These are phyloP conservation scores for Phaeomoniella chlamydospora DNA, from an alignment of 2,329 filamentous ascomycete species.

Conservation along the genomic window DNA sequence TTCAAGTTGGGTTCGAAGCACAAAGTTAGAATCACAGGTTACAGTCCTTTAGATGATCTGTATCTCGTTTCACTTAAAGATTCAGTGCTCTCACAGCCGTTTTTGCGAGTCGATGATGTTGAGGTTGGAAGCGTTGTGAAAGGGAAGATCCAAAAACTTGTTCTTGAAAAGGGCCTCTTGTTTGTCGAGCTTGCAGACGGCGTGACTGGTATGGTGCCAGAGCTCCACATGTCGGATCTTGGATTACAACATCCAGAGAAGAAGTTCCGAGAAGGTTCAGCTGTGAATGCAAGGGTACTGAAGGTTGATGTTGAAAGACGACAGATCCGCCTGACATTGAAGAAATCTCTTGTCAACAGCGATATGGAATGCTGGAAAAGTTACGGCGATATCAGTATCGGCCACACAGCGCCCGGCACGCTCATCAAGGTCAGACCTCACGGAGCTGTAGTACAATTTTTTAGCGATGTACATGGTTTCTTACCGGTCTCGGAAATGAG, in stretches of 20 bases:
- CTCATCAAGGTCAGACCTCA: constrained; percentile 65
- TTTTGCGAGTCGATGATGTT: constrained; percentile 83
- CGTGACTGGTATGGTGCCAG: constrained; percentile 76
- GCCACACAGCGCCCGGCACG: constrained; percentile 70
- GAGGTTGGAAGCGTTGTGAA: constrained; percentile 66
- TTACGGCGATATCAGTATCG: constrained; percentile 59
- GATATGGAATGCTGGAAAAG: constrained; percentile 66
- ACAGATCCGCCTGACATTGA: constrained; percentile 75
- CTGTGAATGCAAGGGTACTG: constrained; percentile 73
- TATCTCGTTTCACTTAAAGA: constrained; percentile 77
- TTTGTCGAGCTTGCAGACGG: constrained; percentile 75
- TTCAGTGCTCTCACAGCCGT: constrained; percentile 70
- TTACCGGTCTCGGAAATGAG: constrained; percentile 95
- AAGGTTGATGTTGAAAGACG: constrained; percentile 63
- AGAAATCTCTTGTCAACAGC: constrained; percentile 87
- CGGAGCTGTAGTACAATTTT: constrained; percentile 88
- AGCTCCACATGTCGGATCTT: constrained; percentile 78
- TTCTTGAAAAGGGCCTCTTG: constrained; percentile 65
- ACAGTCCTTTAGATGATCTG: constrained; percentile 73
- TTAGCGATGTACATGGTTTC: constrained; percentile 69
- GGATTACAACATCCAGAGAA: constrained; percentile 84
- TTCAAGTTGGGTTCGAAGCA: constrained; percentile 70
- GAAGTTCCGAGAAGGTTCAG: constrained; percentile 79
- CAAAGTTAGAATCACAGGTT: constrained; percentile 68
- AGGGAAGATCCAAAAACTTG: constrained; percentile 70